These are phyloP conservation scores for Chrysosporium queenslandicum DNA, from an alignment of 2,329 filamentous ascomycete species.

Conservation along the genomic window DNA sequence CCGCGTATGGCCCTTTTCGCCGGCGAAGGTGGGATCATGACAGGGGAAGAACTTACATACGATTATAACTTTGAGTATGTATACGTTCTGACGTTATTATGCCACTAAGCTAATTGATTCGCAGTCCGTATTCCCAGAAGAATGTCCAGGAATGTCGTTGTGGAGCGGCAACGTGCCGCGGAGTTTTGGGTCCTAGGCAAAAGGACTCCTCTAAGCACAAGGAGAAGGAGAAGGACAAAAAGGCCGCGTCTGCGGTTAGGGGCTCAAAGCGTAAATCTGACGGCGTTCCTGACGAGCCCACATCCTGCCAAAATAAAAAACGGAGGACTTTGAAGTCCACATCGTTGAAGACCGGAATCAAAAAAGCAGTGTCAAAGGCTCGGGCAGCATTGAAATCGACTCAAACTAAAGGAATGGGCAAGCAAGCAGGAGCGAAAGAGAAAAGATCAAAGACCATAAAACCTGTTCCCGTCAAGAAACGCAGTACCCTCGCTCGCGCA, in stretches of 20 bases:
- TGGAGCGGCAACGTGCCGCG: conserved; percentile 51
- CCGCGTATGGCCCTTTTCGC: conserved; percentile 96
- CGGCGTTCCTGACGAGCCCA: conserved; percentile 22
- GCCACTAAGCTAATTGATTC: conserved; percentile 18
- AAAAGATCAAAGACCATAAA: conserved; percentile 1
- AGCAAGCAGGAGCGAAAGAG: not conserved
- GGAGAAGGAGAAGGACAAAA: conserved; percentile 23
- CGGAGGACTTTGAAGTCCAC: conserved; percentile 16
- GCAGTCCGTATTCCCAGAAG: conserved; percentile 48
- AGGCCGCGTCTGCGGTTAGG: conserved; percentile 18
- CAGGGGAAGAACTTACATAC: conserved; percentile 91
- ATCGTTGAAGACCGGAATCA: conserved; percentile 28
- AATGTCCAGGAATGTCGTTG: conserved; percentile 56
- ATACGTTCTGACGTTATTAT: not conserved
- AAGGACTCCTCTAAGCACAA: conserved; percentile 41
- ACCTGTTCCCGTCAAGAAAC: conserved; percentile 1
- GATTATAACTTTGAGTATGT: conserved; percentile 67
- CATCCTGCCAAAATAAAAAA: conserved; percentile 26
- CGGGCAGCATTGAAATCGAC: not conserved
- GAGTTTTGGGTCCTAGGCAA: conserved; percentile 49
- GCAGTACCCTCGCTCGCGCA: not conserved
- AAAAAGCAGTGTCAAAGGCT: conserved; percentile 24
- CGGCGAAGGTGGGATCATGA: conserved; percentile 78
- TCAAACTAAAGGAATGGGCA: not conserved
- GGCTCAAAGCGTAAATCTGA: conserved; percentile 30